Percentiles rank a stretch among this genome's conserved stretches.
Evolutionary conservation across 352 stramenopile genomes (phyloP).

Genomic region (Thalassiosira ordinaria): DNA sequence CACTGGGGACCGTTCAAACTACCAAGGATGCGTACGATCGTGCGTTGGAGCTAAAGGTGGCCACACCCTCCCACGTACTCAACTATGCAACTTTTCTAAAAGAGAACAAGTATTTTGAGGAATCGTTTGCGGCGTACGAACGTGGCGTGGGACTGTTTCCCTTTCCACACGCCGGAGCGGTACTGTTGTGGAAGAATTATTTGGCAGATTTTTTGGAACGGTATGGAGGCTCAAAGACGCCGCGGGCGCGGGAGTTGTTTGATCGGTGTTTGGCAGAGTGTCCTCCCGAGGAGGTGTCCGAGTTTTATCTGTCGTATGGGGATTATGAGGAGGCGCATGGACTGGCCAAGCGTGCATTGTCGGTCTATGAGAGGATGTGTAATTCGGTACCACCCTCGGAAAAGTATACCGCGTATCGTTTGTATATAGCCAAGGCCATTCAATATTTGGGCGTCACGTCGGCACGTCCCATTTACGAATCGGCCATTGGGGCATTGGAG

Average conservation of each 20-base stretch:
- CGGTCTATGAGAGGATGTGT: slow-evolving; percentile 94
- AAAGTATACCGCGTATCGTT: slow-evolving; percentile 92
- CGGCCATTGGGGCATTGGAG: slow-evolving; percentile 91
- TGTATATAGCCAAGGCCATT: slow-evolving; percentile 93
- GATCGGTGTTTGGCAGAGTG: slow-evolving; percentile 91
- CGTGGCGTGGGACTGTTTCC: slow-evolving; percentile 88
- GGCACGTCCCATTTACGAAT: slow-evolving; percentile 96
- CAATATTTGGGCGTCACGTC: slow-evolving; percentile 96
- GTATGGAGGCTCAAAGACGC: slow-evolving; percentile 95
- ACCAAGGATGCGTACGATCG: slow-evolving; percentile 95
- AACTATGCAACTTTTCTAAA: slow-evolving; percentile 97
- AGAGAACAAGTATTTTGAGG: slow-evolving; percentile 96
- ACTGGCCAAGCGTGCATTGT: slow-evolving; percentile 94
- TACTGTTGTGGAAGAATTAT: slow-evolving; percentile 94
- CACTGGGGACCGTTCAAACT: slow-evolving; percentile 93
- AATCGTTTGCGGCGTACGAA: slow-evolving; percentile 91
- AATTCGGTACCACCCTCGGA: slow-evolving; percentile 89
- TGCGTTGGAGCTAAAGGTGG: slow-evolving; percentile 95
- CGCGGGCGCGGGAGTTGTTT: slow-evolving; percentile 96
- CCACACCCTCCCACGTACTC: slow-evolving; percentile 96
- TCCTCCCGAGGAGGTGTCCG: slow-evolving; percentile 84
- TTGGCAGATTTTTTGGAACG: slow-evolving; percentile 93
- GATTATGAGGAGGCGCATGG: slow-evolving; percentile 97
- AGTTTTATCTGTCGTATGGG: slow-evolving; percentile 91
- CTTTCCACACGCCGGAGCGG: slow-evolving; percentile 95